Conservation (phyloP, 768 basidiomycete genomes). For the Mycena rosella region DNA sequence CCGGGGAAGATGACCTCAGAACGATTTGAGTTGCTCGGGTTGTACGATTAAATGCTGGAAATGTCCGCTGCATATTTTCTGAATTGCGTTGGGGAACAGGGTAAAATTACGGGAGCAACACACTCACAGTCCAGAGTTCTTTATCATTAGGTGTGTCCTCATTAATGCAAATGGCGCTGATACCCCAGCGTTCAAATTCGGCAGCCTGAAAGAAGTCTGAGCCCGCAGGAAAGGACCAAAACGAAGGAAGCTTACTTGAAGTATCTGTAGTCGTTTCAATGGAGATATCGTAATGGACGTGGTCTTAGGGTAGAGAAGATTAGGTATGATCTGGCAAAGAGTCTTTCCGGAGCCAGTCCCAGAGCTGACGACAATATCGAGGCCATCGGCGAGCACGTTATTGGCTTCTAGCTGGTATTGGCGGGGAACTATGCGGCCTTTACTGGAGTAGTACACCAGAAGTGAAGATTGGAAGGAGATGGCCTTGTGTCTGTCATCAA, state of each 20-base stretch:
- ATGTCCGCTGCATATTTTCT: too few species aligned
- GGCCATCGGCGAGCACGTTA: slow-evolving; percentile 35
- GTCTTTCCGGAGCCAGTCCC: slow-evolving; percentile 48
- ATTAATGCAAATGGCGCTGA: too few species aligned
- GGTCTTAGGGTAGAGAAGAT: slow-evolving; percentile 36
- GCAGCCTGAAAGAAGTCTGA: too few species aligned
- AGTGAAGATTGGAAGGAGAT: slow-evolving; percentile 9
- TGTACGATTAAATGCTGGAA: neutral
- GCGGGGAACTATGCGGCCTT: slow-evolving; percentile 37
- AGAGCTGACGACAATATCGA: slow-evolving; percentile 39
- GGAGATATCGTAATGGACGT: slow-evolving; percentile 30
- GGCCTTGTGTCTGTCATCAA: slow-evolving; percentile 5
- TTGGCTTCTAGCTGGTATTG: slow-evolving; percentile 40
- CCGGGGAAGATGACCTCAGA: too few species aligned
- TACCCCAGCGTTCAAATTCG: too few species aligned
- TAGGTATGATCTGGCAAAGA: slow-evolving; percentile 42
- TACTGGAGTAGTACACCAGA: slow-evolving; percentile 21
- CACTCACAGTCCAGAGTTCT: neutral
- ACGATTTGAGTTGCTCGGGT: neutral
- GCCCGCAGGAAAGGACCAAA: too few species aligned
- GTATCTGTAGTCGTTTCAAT: slow-evolving; percentile 29
- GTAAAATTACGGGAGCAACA: too few species aligned
- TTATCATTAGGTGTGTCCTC: neutral
- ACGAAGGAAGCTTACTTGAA: slow-evolving; percentile 41
- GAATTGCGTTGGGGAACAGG: too few species aligned